Percentiles rank a stretch among this genome's conserved stretches.
These are phyloP conservation scores for Blepharisma japonicum DNA, from an alignment of 73 alveolate genomes.

Conservation along the genomic window DNA sequence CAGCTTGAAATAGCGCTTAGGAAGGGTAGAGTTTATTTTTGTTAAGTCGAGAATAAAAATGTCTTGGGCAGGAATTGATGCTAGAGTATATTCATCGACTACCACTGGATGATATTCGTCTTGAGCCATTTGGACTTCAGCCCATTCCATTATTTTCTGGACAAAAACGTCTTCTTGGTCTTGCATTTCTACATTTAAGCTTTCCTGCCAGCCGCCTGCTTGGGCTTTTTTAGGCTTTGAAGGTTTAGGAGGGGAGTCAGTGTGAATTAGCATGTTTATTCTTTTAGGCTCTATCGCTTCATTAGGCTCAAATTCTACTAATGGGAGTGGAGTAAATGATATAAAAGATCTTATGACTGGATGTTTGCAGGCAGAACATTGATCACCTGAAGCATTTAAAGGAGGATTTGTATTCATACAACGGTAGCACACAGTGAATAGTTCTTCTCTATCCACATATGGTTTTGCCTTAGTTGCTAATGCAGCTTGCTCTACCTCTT, in stretches of 20 bases:
- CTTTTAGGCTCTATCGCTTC: conserved; percentile 58
- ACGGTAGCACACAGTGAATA: conserved; percentile 74
- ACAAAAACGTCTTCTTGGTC: conserved; percentile 66
- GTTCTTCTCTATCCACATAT: conserved; percentile 86
- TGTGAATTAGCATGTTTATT: conserved; percentile 69
- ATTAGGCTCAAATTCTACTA: conserved; percentile 84
- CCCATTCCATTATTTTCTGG: conserved; percentile 67
- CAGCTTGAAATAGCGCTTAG: conserved; percentile 72
- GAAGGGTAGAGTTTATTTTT: conserved; percentile 59
- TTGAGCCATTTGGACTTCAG: conserved; percentile 58
- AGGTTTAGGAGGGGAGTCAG: conserved; percentile 70
- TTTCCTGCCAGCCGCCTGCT: conserved; percentile 69
- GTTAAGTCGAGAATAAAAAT: conserved; percentile 79
- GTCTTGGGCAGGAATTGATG: conserved; percentile 77
- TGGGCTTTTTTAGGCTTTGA: conserved; percentile 32
- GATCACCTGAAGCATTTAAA: conserved; percentile 75
- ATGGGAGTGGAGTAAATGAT: conserved; percentile 89
- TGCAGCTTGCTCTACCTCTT: conserved; percentile 88
- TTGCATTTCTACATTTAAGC: conserved; percentile 59
- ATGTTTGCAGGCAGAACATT: conserved; percentile 80
- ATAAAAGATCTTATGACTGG: conserved; percentile 91
- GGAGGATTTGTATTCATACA: conserved; percentile 80
- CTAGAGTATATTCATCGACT: conserved; percentile 70
- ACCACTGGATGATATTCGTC: conserved; percentile 73
- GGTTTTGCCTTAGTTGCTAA: conserved; percentile 89